These are phyloP conservation scores for Andrographis paniculata DNA, from an alignment of 305 asterid genomes.

Conservation along the genomic window DNA sequence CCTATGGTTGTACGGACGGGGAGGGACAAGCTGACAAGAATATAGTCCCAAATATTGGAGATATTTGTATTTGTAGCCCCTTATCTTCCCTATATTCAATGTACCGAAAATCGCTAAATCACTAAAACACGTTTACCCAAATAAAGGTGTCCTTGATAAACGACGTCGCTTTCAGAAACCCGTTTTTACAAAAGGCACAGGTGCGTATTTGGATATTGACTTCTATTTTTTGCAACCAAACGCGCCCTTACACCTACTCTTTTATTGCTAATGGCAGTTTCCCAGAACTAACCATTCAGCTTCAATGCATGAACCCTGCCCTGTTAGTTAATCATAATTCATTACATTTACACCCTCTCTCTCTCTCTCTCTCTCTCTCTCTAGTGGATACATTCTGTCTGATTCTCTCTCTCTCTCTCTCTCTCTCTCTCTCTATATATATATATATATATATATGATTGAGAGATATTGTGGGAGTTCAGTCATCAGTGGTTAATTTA, in stretches of 20 bases:
- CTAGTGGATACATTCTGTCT: too few species aligned
- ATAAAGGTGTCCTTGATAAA: slow-evolving; percentile 1
- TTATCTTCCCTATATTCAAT: slow-evolving; percentile 18
- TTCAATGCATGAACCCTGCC: slow-evolving; percentile 14
- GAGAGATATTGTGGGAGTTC: background rate
- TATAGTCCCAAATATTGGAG: too few species aligned
- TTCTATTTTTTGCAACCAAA: background rate
- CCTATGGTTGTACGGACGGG: too few species aligned
- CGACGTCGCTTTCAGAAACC: slow-evolving; percentile 9
- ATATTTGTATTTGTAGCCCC: too few species aligned
- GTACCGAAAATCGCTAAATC: slow-evolving; percentile 11
- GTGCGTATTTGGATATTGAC: slow-evolving; percentile 13
- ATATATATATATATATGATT: background rate
- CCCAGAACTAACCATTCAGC: slow-evolving; percentile 47
- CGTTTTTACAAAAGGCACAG: slow-evolving; percentile 15
- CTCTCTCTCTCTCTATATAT: slow-evolving; percentile 5
- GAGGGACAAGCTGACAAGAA: too few species aligned
- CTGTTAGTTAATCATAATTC: too few species aligned
- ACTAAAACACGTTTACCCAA: background rate
- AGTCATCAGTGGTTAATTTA: slow-evolving; percentile 26
- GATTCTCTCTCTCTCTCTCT: too few species aligned
- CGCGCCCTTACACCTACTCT: slow-evolving; percentile 36
- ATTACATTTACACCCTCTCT: too few species aligned
- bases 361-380: too few species aligned
- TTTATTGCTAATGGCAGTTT: slow-evolving; percentile 40